These are phyloP conservation scores for Psilocybe cyanescens DNA, from an alignment of 768 basidiomycete genomes.

Conservation along the genomic window DNA sequence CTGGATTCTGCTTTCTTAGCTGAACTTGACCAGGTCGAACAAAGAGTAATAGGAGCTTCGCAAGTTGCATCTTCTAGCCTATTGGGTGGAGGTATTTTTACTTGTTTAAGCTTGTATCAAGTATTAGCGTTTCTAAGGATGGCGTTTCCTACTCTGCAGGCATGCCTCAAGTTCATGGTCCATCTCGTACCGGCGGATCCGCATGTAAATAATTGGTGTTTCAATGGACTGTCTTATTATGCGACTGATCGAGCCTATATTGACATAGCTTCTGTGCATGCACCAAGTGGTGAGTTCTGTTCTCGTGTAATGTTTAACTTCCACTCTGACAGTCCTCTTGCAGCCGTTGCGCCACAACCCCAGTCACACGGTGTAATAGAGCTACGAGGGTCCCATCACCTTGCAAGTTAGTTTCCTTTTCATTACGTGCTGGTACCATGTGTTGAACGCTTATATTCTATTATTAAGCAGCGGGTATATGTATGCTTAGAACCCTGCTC, in stretches of 20 bases:
- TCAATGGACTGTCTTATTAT: not conserved
- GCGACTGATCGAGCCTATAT: not conserved
- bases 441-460: not conserved
- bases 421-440: not conserved
- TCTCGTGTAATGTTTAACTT: no score
- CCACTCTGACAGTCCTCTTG: not conserved
- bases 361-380: constrained; percentile 2
- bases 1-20: constrained; percentile 41
- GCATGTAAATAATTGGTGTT: constrained; percentile 5
- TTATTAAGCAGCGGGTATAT: not conserved
- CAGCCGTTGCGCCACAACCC: constrained; percentile 1
- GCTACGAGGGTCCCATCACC: constrained; percentile 12
- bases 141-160: not conserved
- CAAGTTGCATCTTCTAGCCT: not conserved
- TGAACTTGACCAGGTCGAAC: constrained; percentile 52
- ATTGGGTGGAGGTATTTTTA: constrained; percentile 8
- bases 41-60: constrained; percentile 24
- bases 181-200: constrained; percentile 2
- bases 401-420: constrained; percentile 10
- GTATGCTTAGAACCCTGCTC: not conserved
- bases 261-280: not conserved
- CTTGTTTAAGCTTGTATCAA: not conserved
- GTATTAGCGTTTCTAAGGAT: no score
- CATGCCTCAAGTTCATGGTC: not conserved
- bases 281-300: not conserved